Evolutionary conservation across 208 protist species (phyloP).

Genomic region (Acanthamoeba royreba): DNA sequence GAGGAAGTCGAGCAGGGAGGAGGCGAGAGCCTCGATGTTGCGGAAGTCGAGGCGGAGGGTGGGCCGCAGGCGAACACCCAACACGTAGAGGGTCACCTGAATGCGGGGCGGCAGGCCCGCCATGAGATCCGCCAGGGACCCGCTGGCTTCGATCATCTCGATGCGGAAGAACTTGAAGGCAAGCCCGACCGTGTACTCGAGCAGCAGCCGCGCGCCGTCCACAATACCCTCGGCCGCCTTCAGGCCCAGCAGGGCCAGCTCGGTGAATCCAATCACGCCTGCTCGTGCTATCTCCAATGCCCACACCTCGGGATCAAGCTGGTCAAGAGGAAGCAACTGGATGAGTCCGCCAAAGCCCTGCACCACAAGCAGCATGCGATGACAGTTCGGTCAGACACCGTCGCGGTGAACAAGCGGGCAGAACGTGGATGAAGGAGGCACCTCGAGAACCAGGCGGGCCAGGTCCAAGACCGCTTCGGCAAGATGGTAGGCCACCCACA

Average conservation of each 20-base stretch:
- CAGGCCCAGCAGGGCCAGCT: background rate
- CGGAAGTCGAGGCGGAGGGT: too few species aligned
- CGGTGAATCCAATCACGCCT: background rate
- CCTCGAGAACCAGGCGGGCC: too few species aligned
- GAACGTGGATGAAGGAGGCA: too few species aligned
- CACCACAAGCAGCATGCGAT: background rate
- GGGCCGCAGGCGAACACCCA: background rate
- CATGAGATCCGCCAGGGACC: background rate
- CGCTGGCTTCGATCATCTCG: background rate
- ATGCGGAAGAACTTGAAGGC: background rate
- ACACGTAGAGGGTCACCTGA: background rate
- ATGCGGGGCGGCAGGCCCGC: background rate
- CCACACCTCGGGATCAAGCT: background rate
- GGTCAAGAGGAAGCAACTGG: background rate
- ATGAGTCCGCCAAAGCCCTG: background rate
- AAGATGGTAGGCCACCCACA: too few species aligned
- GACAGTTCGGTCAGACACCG: too few species aligned
- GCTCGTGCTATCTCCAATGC: background rate
- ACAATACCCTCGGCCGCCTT: background rate
- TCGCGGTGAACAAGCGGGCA: too few species aligned
- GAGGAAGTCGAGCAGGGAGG: too few species aligned
- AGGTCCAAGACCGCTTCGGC: too few species aligned
- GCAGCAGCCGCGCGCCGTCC: background rate
- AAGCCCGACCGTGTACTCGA: background rate
- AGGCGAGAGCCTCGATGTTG: too few species aligned